phyloP scores from a whole-genome alignment of 169 alveolate genomes.

The Plasmodium berghei region DNA sequence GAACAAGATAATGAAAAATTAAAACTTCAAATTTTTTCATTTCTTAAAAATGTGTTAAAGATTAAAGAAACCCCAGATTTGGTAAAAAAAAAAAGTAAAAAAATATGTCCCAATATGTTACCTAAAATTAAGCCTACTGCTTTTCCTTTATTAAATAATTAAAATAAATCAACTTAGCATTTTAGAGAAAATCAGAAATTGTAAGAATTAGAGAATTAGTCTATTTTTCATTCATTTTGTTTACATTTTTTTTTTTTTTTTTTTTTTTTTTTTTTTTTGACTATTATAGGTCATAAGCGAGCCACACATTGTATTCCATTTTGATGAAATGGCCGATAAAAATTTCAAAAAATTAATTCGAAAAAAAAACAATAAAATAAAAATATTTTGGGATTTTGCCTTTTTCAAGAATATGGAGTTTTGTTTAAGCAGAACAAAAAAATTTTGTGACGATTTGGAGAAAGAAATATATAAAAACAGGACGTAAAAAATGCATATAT shows the following conservation, averaged over 20 bases:
- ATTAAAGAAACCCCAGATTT: slow-evolving; percentile 49
- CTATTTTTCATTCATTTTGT: background rate
- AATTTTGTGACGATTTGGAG: slow-evolving; percentile 4
- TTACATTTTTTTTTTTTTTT: background rate
- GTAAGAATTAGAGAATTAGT: background rate
- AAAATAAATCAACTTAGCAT: no score
- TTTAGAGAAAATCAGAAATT: no score
- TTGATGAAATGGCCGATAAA: slow-evolving; percentile 11
- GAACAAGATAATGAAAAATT: slow-evolving; percentile 23
- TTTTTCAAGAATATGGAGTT: slow-evolving; percentile 48
- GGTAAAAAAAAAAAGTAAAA: slow-evolving; percentile 18
- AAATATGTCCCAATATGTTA: no score
- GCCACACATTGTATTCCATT: slow-evolving; percentile 20
- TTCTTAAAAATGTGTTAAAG: slow-evolving; percentile 18
- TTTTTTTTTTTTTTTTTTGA: background rate
- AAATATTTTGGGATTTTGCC: slow-evolving; percentile 51
- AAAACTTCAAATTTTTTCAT: slow-evolving; percentile 20
- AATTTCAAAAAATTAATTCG: slow-evolving; percentile 33
- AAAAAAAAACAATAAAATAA: slow-evolving; percentile 11
- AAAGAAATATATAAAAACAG: no score
- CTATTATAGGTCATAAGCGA: slow-evolving; percentile 24
- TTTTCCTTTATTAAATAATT: no score
- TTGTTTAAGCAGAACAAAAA: slow-evolving; percentile 35
- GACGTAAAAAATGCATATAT: no score
- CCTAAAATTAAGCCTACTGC: no score